phyloP scores from a whole-genome alignment of 2,329 filamentous ascomycete species.

The Diaporthe longicolla region DNA sequence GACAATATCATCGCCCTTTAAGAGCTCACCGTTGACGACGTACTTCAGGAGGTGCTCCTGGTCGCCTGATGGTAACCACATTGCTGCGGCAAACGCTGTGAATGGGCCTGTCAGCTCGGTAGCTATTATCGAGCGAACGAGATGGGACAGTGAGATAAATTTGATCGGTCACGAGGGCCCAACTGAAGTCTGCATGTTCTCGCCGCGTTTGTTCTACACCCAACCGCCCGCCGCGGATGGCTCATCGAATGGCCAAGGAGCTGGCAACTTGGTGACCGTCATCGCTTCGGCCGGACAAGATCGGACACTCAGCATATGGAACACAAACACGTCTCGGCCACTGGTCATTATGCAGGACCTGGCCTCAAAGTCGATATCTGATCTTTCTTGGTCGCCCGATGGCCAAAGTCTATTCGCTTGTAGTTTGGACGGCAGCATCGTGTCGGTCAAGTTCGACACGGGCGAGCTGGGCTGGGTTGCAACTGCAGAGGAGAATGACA shows the following conservation, averaged over 20 bases:
- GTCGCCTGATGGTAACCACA: conserved; percentile 97
- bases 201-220: conserved; percentile 87
- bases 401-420: conserved; percentile 89
- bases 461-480: conserved; percentile 93
- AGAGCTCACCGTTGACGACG: conserved; percentile 92
- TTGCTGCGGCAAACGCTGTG: conserved; percentile 95
- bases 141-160: conserved; percentile 97
- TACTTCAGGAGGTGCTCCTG: conserved; percentile 98
- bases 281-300: conserved; percentile 98
- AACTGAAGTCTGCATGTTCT: conserved; percentile 97
- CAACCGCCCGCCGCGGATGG: conserved; percentile 72
- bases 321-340: conserved; percentile 92
- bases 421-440: conserved; percentile 90
- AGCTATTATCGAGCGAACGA: conserved; percentile 91
- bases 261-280: conserved; percentile 80
- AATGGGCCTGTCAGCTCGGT: conserved; percentile 98
- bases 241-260: conserved; percentile 62
- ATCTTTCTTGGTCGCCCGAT: conserved; percentile 94
- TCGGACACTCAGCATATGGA: conserved; percentile 97
- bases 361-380: conserved; percentile 91
- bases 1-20: conserved; percentile 90
- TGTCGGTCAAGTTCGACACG: conserved; percentile 84
- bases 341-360: conserved; percentile 92
- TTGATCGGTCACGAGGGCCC: conserved; percentile 97
- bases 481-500: conserved; percentile 89